Conservation (phyloP, 495 filamentous ascomycete species). For the Saxophila tyrrhenica region DNA sequence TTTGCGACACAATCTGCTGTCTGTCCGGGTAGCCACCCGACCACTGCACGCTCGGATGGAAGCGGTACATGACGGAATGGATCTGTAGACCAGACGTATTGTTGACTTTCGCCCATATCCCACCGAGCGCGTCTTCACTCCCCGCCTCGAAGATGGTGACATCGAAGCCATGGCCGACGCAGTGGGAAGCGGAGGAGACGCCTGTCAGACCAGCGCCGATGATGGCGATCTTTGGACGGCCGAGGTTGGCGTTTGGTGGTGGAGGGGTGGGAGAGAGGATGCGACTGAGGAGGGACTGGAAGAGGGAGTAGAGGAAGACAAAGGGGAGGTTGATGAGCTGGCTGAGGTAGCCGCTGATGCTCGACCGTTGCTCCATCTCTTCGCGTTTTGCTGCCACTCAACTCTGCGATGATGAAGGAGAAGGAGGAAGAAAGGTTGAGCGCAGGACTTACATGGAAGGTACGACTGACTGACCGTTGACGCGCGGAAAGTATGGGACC, state of each 20-base stretch:
- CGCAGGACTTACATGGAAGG: not conserved
- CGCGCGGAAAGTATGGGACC: not conserved
- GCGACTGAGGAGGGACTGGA: conserved; percentile 55
- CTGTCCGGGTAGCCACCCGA: conserved; percentile 62
- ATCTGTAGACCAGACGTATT: conserved; percentile 74
- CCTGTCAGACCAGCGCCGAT: conserved; percentile 78
- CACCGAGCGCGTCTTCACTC: conserved; percentile 50
- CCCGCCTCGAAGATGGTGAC: conserved; percentile 67
- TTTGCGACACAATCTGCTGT: conserved; percentile 58
- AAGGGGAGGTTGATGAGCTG: conserved; percentile 29
- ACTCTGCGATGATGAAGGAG: not conserved
- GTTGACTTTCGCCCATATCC: conserved; percentile 81
- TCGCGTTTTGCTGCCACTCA: not conserved
- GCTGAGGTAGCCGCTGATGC: not conserved
- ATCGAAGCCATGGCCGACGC: conserved; percentile 79
- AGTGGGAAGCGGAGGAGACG: conserved; percentile 71
- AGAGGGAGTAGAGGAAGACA: conserved; percentile 50
- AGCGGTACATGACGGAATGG: conserved; percentile 79
- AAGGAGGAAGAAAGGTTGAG: not conserved
- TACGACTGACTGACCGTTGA: no score
- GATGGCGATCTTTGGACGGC: conserved; percentile 60
- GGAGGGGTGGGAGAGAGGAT: conserved; percentile 62
- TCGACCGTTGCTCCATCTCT: not conserved
- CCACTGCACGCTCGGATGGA: conserved; percentile 70
- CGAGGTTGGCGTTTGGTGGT: conserved; percentile 38